phyloP scores from a whole-genome alignment of 371 early-diverging fungal genomes.

The Apophysomyces sp. region DNA sequence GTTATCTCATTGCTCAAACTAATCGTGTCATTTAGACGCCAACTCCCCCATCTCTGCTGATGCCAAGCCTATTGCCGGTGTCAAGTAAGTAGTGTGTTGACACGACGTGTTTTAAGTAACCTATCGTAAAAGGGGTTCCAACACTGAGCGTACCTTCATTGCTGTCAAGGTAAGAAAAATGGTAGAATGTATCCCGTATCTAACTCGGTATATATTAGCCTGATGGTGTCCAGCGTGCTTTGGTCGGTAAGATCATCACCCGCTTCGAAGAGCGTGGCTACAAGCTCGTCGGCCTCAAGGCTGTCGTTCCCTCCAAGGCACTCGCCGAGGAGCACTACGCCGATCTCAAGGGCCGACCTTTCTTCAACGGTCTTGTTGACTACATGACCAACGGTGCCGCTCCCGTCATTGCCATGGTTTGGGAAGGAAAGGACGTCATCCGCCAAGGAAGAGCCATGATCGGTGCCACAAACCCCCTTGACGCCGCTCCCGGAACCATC shows the following conservation, averaged over 20 bases:
- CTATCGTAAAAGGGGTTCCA: constrained; percentile 41
- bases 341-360: constrained; percentile 81
- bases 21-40: constrained; percentile 13
- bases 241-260: constrained; percentile 82
- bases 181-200: background rate
- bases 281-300: constrained; percentile 62
- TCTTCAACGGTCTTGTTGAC: constrained; percentile 84
- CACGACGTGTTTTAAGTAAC: background rate
- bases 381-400: constrained; percentile 69
- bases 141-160: constrained; percentile 81
- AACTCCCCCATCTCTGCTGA: constrained; percentile 46
- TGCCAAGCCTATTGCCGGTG: constrained; percentile 62
- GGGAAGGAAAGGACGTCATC: constrained; percentile 91
- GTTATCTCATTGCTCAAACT: background rate
- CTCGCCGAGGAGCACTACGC: constrained; percentile 88
- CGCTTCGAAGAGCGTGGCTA: constrained; percentile 82
- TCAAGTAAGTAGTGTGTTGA: constrained; percentile 36
- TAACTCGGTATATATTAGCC: constrained; percentile 24
- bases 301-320: constrained; percentile 59
- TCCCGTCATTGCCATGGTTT: constrained; percentile 78
- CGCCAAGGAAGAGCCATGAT: constrained; percentile 86
- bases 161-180: constrained; percentile 59
- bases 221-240: constrained; percentile 79
- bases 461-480: constrained; percentile 82
- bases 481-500: constrained; percentile 91